Evolutionary conservation across 441 rosid species (phyloP), one percentile per base, ranked within the genome.

Genomic region (Adansonia gregorii): DNA sequence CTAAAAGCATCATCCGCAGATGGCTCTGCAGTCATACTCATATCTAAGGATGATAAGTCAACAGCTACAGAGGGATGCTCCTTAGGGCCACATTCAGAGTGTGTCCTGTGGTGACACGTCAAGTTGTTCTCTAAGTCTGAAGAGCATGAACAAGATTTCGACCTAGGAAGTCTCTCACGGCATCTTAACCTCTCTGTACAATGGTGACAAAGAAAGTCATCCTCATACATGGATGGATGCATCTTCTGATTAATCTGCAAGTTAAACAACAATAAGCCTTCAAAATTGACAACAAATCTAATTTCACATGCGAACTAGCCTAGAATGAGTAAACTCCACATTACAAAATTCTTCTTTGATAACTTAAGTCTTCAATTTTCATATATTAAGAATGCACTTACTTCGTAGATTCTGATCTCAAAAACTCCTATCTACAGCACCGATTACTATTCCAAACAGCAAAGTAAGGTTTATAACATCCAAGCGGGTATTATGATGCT

Each of bases 191-290:
- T 82, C 79, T 76, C 87, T 45, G 58, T 67, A 5, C 83, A 81
- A 70, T 52, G 75, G 48, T 66, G 84, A 68, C 17, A 39, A 8
- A 24, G 60, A 51, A 41, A 35, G 48, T 43, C 20, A 31, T 82
- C 87, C 56, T 84, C 89, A 49, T 82, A 87, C 85, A 87, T 85
- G 60, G 85, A 81, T 12, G 88, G 88, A 76, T 82, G 86, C 79
- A 87, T 73, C 82, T 72, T 80, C 81, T 72, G 85, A 71, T 79
- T 68, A 63, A 59, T 84, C 92, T 88, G 87, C 84, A 80, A 84
- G 69, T 73, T 61, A 78, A 49, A 80, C 77, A 49, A 39, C 46
- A 68, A 63, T 20, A 11, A 24, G 17, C 68, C 58, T 55, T 76
- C 43, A 55, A 77, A 60, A 48, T 65, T 22, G 65, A 65, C 41